These are phyloP conservation scores for Podochytrium sp. DNA, from an alignment of 192 early-diverging fungal species.

Conservation along the genomic window DNA sequence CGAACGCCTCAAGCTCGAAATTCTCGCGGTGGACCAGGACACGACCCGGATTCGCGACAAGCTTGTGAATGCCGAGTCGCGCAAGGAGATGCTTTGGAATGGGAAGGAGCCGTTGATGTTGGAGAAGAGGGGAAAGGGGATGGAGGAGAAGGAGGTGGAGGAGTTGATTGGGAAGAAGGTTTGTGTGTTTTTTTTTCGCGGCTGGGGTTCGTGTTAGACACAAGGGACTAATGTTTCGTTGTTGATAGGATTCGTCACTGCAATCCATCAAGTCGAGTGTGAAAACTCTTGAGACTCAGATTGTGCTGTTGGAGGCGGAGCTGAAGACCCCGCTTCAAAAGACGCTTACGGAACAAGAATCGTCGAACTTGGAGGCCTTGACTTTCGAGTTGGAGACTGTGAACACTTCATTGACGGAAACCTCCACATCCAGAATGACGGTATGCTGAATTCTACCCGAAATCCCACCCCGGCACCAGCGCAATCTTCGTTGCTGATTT, in stretches of 20 bases:
- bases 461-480: no score
- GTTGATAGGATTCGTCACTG: slow-evolving; percentile 53
- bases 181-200: slow-evolving; percentile 1
- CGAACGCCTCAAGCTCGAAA: slow-evolving; percentile 55
- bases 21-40: slow-evolving; percentile 50
- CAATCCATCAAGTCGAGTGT: slow-evolving; percentile 48
- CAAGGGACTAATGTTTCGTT: neutral
- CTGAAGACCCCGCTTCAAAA: slow-evolving; percentile 50
- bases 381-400: slow-evolving; percentile 56
- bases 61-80: slow-evolving; percentile 40
- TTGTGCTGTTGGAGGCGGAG: slow-evolving; percentile 64
- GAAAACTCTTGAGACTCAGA: slow-evolving; percentile 58
- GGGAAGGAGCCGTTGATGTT: slow-evolving; percentile 59
- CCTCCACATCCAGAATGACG: slow-evolving; percentile 57
- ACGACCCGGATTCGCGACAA: slow-evolving; percentile 45
- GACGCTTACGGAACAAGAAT: slow-evolving; percentile 39
- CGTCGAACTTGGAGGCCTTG: slow-evolving; percentile 41
- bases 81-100: slow-evolving; percentile 54
- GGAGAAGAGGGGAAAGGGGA: slow-evolving; percentile 62
- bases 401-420: slow-evolving; percentile 57
- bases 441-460: slow-evolving; percentile 37
- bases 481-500: no score
- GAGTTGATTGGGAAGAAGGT: slow-evolving; percentile 56
- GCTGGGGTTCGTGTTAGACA: neutral
- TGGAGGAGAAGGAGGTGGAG: slow-evolving; percentile 65